Conservation (phyloP, 2,329 filamentous ascomycete species). For the Coniochaeta pulveracea region DNA sequence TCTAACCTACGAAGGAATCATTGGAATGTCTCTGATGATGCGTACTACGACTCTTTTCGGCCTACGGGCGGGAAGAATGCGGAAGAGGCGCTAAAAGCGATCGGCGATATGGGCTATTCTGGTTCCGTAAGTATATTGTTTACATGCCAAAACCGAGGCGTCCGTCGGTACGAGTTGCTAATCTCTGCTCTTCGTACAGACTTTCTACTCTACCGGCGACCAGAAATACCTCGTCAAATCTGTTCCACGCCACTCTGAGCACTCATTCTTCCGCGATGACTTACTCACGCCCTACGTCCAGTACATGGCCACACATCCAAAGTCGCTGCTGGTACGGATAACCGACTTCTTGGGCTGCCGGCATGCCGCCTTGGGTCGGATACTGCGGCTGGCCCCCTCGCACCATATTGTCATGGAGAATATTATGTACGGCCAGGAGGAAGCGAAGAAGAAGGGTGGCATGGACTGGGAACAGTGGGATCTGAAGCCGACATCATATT, state of each 20-base stretch:
- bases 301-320: slow-evolving; percentile 49
- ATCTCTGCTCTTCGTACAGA: too few relatives aligned
- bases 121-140: slow-evolving; percentile 48
- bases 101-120: slow-evolving; percentile 63
- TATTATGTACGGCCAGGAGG: slow-evolving; percentile 48
- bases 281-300: slow-evolving; percentile 52
- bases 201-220: slow-evolving; percentile 59
- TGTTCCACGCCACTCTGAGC: slow-evolving; percentile 57
- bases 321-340: slow-evolving; percentile 58
- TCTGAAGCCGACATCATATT: slow-evolving; percentile 63
- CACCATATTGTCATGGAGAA: slow-evolving; percentile 76
- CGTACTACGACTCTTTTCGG: slow-evolving; percentile 25
- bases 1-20: slow-evolving; percentile 32
- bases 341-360: slow-evolving; percentile 55
- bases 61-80: slow-evolving; percentile 32
- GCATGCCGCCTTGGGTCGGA: slow-evolving; percentile 43
- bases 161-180: too few relatives aligned
- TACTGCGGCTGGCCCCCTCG: slow-evolving; percentile 49
- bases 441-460: slow-evolving; percentile 20
- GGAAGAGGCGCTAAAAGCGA: slow-evolving; percentile 32
- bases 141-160: too few relatives aligned
- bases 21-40: slow-evolving; percentile 23
- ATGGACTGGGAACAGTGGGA: slow-evolving; percentile 60
- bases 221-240: slow-evolving; percentile 62
- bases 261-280: slow-evolving; percentile 57